Base-by-base conservation (phyloP, 805 yeast genomes). In the Candida parachauliodes region DNA sequence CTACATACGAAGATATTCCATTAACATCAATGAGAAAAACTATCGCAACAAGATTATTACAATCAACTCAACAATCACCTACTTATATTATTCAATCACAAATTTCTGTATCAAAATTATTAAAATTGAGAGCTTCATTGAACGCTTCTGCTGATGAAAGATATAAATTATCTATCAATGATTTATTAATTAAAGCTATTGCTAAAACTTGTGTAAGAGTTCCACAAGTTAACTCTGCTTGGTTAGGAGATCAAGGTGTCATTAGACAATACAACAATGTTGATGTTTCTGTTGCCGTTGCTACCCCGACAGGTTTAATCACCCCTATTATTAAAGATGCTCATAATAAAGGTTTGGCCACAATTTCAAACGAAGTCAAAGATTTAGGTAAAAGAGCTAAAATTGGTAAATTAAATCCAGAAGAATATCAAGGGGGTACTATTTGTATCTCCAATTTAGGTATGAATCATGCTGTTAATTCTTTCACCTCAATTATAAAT, bases 381-480 rank as follows among this genome's bases (percentile, higher is more conserved):
- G 96, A 84, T 52, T 76, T 93, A 51, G 98, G 96, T 51, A 85
- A 85, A 76, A 87, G 93, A 68, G 99, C 99, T 45, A 88, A 91
- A 68, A 88, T 76, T 43, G 88, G 88, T 69, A 93, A 91, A 74
- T 81, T 93, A 62, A 59, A 69, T 49, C 99, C 99, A 46, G 95
- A 88, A 65, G 98, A 93, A 72, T 93, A 85, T 82, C 96, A 88
- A 77, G 99, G 99, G 55, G 99, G 99, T 60, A 89, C 98, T 52
- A 87, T 93, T 65, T 88, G 97, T 63, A 91, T 93, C 59, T 93
- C 98, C 49, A 93, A 93, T 83, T 74, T 93, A 76, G 99, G 99
- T 61, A 93, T 93, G 98, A 93, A 93, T 80, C 78, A 71, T 41
- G 98, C 98, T 39, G 97, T 91, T 32, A 74, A 80, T 48, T 57